A percentile compares a stretch with the other conserved stretches of the same genome.
Conservation (phyloP, 2,329 filamentous ascomycete species). For the Myrmaecium sp. region DNA sequence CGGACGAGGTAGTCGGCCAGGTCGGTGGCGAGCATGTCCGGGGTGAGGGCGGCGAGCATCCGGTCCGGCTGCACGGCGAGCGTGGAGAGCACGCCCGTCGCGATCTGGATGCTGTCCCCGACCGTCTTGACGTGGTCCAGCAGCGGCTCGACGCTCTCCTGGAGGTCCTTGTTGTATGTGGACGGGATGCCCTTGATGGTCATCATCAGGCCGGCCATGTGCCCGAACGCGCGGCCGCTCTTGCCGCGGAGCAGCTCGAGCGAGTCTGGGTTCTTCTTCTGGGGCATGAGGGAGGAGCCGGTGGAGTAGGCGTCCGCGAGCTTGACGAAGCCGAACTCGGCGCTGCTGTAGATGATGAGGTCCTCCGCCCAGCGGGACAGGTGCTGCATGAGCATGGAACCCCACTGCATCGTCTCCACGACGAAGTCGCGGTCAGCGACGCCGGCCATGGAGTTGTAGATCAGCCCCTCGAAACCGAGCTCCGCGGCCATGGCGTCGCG, state of each 20-base stretch:
- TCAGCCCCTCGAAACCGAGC: constrained; percentile 58
- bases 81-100: constrained; percentile 62
- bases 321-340: constrained; percentile 60
- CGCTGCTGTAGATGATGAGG: constrained; percentile 63
- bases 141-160: constrained; percentile 75
- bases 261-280: constrained; percentile 71
- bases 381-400: constrained; percentile 60
- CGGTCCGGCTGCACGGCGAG: constrained; percentile 51
- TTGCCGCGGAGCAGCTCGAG: constrained; percentile 65
- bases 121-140: constrained; percentile 72
- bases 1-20: constrained; percentile 47
- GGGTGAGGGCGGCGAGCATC: constrained; percentile 64
- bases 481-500: constrained; percentile 63
- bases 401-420: constrained; percentile 68
- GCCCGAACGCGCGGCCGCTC: constrained; percentile 58
- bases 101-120: constrained; percentile 65
- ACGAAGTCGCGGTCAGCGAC: constrained; percentile 71
- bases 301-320: constrained; percentile 69
- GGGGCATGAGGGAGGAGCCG: constrained; percentile 60
- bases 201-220: constrained; percentile 66
- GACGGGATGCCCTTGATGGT: constrained; percentile 60
- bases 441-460: constrained; percentile 62
- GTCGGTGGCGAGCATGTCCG: constrained; percentile 67
- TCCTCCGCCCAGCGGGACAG: constrained; percentile 72
- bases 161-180: constrained; percentile 85